Evolutionary conservation across 2,329 filamentous ascomycete species (phyloP).

Genomic region (Fusarium hostae): DNA sequence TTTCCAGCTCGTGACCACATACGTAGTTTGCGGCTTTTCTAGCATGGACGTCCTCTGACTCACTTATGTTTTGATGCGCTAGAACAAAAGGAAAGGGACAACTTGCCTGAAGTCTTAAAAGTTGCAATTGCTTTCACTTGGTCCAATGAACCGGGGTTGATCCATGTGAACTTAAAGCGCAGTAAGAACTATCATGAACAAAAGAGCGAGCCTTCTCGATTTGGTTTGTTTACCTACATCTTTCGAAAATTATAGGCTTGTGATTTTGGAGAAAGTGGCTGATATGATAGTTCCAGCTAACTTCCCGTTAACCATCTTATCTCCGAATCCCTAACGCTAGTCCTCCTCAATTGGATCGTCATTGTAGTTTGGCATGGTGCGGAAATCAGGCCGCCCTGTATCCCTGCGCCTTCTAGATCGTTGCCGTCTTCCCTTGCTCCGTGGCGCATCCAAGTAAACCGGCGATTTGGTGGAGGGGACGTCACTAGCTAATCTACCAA

Average conservation of each 20-base stretch:
- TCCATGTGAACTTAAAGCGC: not conserved
- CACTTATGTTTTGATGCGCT: not conserved
- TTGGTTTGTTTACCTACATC: not conserved
- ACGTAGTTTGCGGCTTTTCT: constrained; percentile 16
- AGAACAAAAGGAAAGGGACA: not conserved
- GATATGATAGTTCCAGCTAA: not conserved
- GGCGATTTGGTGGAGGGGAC: not conserved
- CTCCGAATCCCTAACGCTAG: constrained; percentile 6
- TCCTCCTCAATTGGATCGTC: constrained; percentile 50
- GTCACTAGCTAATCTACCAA: constrained; percentile 45
- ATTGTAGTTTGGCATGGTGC: constrained; percentile 48
- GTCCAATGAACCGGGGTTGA: not conserved
- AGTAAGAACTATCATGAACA: not conserved
- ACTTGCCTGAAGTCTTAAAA: no score
- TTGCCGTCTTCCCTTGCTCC: constrained; percentile 23
- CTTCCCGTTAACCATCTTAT: not conserved
- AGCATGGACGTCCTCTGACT: constrained; percentile 2
- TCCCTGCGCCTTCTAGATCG: constrained; percentile 34
- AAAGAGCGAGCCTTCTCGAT: not conserved
- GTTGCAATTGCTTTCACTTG: not conserved
- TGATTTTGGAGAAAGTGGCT: not conserved
- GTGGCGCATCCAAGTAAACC: not conserved
- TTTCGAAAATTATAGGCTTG: not conserved
- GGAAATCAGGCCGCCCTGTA: constrained; percentile 48
- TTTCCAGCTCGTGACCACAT: constrained; percentile 30